Base-by-base conservation (phyloP, 257 asterid species). In the Linderniella brevidens region DNA sequence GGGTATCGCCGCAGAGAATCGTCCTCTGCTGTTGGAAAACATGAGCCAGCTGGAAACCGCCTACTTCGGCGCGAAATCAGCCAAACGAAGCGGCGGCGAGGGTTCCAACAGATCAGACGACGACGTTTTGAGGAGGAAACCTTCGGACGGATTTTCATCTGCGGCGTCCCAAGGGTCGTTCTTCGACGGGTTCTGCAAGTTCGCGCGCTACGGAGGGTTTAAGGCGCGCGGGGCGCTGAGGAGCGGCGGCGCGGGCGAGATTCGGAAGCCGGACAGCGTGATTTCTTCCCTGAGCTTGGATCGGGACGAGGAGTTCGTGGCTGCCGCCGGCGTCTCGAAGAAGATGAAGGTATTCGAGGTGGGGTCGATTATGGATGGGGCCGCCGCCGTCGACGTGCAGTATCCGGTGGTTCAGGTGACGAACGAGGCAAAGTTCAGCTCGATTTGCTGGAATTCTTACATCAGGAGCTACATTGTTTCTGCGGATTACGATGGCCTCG, bases 391-490 rank as follows among this genome's bases (percentile, higher is more conserved):
- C n/a, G 80, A 74, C 52, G 58, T 71, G 50, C 82, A 74, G 18
- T 78, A 74, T 61, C 87, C 83, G 9, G 56, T 64, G 37, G 51
- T 67, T 50, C 82, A 78, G 57, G 59, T 78, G 71, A 50, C 66
- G 4, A 68, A 62, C 41, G 39, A 52, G 15, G 68, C 82, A 1
- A 71, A 59, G 68, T 44, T 78, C 15, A 78, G 76, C 46, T 71
- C 77, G 18, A 43, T 74, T 42, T 63, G 77, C 64, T 78, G 87
- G 87, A 78, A 78, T 60, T 55, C 15, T 19, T 66, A 74, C 64
- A 68, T 78, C 59, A 64, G 42, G 32, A 78, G 54, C 51, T 66
- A 71, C 61, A 40, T 77, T 49, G 82, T 66, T 35, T 74, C 83
- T 5, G 19, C 71, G 0, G 80, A 78, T 41, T 71, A 68, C 19